Base-by-base conservation (phyloP, 169 alveolate species). In the Perkinsus olseni region DNA sequence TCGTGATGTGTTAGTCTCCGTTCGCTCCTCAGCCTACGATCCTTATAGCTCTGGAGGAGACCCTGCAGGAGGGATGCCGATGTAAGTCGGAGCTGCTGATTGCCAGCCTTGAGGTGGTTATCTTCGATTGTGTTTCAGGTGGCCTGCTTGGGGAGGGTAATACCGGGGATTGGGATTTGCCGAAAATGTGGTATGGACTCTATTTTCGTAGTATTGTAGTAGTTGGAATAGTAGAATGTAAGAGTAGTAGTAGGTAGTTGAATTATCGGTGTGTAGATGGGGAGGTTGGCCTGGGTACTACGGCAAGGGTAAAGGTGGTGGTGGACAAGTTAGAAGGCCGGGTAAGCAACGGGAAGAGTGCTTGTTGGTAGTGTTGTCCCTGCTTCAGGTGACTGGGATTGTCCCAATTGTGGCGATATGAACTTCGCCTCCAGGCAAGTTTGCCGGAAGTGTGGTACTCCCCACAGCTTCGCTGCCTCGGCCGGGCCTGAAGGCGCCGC, bases 241-340 rank as follows among this genome's bases (percentile, higher is more conserved):
- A 11, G 50, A 40, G 1, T 62, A 13, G 82, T 62, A 62, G 34
- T 13, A 28, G 34, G 17, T 4, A 24, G 34, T 62, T 8, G 17
- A 62, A 62, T 62, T 28, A 28, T 62, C 82, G 82, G 82, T 62
- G 17, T 62, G 82, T 62, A 62, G 82, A 62, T 62, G 82, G 82
- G 82, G 82, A 62, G 82, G 82, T 62, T 62, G 82, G 82, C 82
- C 82, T 28, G 82, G 82, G 82, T 62, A 62, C 31, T 62, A 62
- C 34, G 82, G 82, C 82, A 62, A 62, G 82, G 82, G 82, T 62
- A 62, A 62, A 62, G 82, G 82, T 62, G 82, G 82, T 62, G 82
- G 82, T 62, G 82, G 82, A 62, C 82, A 62, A 62, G 82, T 62
- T 13, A 62, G 82, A 24, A 62, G 82, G 82, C 82, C 82, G 82